phyloP scores from a whole-genome alignment of 371 early-diverging fungal species.

The Paraphysoderma sedebokerense region DNA sequence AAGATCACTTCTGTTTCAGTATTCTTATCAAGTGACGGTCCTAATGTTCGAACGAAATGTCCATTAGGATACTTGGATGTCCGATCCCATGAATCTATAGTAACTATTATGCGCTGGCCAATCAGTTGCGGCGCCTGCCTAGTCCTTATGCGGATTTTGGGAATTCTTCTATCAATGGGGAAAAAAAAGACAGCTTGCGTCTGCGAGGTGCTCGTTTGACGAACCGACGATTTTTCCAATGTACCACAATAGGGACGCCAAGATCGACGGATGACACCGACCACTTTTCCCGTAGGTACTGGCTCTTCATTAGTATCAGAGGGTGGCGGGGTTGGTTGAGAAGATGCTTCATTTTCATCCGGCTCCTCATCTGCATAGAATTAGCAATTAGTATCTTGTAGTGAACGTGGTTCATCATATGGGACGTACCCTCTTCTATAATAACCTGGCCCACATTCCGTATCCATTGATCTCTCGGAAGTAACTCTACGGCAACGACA shows the following conservation, averaged over 20 bases:
- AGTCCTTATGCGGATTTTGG: constrained; percentile 78
- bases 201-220: constrained; percentile 23
- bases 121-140: constrained; percentile 57
- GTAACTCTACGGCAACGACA: constrained; percentile 61
- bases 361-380: no score
- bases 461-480: constrained; percentile 74
- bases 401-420: no score
- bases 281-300: constrained; percentile 68
- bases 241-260: constrained; percentile 92
- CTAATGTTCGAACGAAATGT: constrained; percentile 80
- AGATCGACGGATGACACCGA: constrained; percentile 82
- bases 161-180: constrained; percentile 82
- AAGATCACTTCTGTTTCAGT: constrained; percentile 91
- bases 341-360: no score
- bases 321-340: no score
- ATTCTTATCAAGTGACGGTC: constrained; percentile 75
- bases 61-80: constrained; percentile 67
- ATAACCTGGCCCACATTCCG: constrained; percentile 46
- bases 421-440: constrained; percentile 52
- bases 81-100: constrained; percentile 76
- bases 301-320: no score
- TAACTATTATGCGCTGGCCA: constrained; percentile 71
- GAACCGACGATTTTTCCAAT: constrained; percentile 31
- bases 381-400: no score
- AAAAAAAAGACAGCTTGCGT: constrained; percentile 46